These are phyloP conservation scores for Schoenoplectus tabernaemontani DNA, from an alignment of 202 grass and related monocot species.

Conservation along the genomic window DNA sequence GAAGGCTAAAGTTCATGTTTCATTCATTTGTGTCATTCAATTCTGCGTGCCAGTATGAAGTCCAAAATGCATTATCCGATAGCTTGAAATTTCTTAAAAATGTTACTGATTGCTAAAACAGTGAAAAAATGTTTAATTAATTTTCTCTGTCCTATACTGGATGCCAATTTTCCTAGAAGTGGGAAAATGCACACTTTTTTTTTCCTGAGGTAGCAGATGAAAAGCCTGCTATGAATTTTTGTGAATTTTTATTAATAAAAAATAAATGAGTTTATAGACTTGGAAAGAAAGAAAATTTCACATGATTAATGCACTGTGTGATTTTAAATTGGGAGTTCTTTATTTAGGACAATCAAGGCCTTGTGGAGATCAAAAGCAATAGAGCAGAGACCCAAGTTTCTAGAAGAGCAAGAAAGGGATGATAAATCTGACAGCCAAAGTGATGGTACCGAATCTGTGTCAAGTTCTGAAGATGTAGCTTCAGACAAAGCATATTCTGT, in stretches of 20 bases:
- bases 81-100: too few relatives aligned
- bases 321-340: not conserved
- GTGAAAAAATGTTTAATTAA: not conserved
- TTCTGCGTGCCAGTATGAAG: conserved; percentile 36
- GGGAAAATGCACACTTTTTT: too few relatives aligned
- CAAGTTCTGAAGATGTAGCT: conserved; percentile 39
- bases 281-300: too few relatives aligned
- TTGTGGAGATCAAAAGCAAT: conserved; percentile 71
- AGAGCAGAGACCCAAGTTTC: conserved; percentile 43
- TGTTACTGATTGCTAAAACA: not conserved
- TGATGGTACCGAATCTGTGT: conserved; percentile 32
- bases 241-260: too few relatives aligned
- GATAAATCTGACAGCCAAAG: conserved; percentile 19
- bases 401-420: conserved; percentile 47
- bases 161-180: not conserved
- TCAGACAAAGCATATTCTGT: conserved; percentile 43
- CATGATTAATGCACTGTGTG: too few relatives aligned
- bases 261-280: too few relatives aligned
- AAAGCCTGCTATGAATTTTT: too few relatives aligned
- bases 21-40: conserved; percentile 77
- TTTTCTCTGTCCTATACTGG: not conserved
- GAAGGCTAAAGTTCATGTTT: conserved; percentile 79
- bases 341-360: conserved; percentile 51
- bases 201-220: too few relatives aligned
- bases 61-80: too few relatives aligned